A percentile compares a stretch with the other conserved stretches of the same genome.
These are phyloP conservation scores for Carpinus fangiana DNA, from an alignment of 306 rosid genomes.

Conservation along the genomic window DNA sequence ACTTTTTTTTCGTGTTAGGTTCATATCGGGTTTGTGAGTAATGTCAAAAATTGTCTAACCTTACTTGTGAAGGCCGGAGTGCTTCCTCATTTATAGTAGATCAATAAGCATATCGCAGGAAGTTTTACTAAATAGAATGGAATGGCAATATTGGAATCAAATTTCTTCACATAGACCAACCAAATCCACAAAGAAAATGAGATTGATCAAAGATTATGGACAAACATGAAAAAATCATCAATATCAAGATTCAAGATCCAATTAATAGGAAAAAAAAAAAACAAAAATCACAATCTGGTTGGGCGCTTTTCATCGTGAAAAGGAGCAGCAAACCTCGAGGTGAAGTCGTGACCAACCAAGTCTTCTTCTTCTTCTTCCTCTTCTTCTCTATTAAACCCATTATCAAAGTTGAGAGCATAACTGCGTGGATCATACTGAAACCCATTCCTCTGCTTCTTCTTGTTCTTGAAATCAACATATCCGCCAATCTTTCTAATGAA, in stretches of 20 bases:
- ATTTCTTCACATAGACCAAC: neutral
- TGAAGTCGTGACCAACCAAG: conserved; percentile 39
- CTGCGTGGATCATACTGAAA: conserved; percentile 66
- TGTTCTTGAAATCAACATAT: conserved; percentile 26
- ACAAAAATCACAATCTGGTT: neutral
- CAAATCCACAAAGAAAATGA: neutral
- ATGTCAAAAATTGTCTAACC: no score
- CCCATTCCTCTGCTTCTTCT: conserved; percentile 28
- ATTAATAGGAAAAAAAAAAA: no score
- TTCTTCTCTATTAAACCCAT: conserved; percentile 37
- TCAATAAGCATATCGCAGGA: no score
- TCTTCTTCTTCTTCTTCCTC: conserved; percentile 45
- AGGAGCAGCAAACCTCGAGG: conserved; percentile 56
- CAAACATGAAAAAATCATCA: neutral
- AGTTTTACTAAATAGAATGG: no score
- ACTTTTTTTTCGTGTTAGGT: no score
- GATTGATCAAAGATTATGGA: neutral
- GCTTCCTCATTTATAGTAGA: no score
- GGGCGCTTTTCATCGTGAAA: conserved; percentile 13
- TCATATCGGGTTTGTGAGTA: no score
- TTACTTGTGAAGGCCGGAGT: no score
- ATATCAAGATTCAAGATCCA: conserved; percentile 17
- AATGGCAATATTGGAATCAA: neutral
- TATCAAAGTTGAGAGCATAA: conserved; percentile 74
- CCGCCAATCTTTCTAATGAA: conserved; percentile 66